phyloP scores from a whole-genome alignment of 352 stramenopile genomes.

The Phytophthora sp. region DNA sequence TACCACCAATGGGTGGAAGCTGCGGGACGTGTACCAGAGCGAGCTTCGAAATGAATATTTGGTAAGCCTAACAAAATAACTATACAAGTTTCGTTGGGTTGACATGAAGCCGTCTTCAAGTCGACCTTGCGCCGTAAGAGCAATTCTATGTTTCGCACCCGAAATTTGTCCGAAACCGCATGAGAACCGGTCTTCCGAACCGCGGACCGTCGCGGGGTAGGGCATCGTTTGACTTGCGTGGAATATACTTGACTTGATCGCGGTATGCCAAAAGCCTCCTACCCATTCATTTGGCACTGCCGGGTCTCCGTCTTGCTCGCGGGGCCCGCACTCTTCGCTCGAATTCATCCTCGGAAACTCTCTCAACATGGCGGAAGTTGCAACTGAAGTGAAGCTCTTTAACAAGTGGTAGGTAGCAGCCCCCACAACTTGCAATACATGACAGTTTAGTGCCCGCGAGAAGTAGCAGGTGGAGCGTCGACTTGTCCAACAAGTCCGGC shows the following conservation, averaged over 20 bases:
- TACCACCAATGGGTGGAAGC: too few relatives aligned
- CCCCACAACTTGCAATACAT: too few relatives aligned
- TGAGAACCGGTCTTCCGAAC: conserved; percentile 29
- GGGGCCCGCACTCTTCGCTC: conserved; percentile 26
- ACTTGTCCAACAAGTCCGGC: background rate
- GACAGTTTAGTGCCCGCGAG: too few relatives aligned
- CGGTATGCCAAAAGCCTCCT: conserved; percentile 70
- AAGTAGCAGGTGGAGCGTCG: too few relatives aligned
- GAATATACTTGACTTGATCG: conserved; percentile 68
- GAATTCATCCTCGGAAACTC: conserved; percentile 88
- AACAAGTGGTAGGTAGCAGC: conserved; percentile 91
- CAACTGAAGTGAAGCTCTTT: conserved; percentile 95
- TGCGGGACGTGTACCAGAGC: background rate
- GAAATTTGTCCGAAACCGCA: background rate
- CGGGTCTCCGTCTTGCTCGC: conserved; percentile 6
- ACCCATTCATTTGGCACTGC: conserved; percentile 81
- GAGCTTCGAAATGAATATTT: background rate
- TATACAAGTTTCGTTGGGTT: too few relatives aligned
- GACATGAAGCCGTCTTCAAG: too few relatives aligned
- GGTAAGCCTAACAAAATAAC: too few relatives aligned
- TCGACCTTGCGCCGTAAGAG: conserved; percentile 10
- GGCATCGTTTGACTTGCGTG: conserved; percentile 28
- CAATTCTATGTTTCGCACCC: conserved; percentile 16
- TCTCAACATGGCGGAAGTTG: conserved; percentile 93
- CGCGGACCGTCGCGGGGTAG: conserved; percentile 29